Percentiles rank a stretch among this genome's conserved stretches.
These are phyloP conservation scores for Pestalotiopsis sp. DNA, from an alignment of 2,329 filamentous ascomycete species.

Conservation along the genomic window DNA sequence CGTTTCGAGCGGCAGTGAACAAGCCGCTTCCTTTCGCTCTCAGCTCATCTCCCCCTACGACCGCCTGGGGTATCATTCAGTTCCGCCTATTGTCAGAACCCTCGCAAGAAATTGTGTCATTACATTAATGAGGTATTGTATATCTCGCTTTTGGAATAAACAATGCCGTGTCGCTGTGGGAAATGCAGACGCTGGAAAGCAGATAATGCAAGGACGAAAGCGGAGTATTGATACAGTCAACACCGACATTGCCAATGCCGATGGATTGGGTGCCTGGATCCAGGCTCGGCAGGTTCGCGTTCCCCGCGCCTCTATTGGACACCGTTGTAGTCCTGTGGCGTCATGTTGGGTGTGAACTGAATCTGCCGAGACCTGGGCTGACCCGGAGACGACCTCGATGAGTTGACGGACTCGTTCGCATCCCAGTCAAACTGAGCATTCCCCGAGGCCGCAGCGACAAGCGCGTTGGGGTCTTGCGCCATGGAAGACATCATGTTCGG, in stretches of 20 bases:
- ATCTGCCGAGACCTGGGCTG: constrained; percentile 43
- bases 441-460: constrained; percentile 34
- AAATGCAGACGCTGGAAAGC: constrained; percentile 15
- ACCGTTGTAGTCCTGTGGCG: constrained; percentile 42
- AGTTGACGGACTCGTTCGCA: constrained; percentile 42
- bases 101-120: constrained; percentile 5
- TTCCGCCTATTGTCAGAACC: background rate
- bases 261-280: background rate
- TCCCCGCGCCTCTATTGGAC: constrained; percentile 21
- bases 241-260: background rate
- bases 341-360: constrained; percentile 49
- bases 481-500: constrained; percentile 43
- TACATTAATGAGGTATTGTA: constrained; percentile 12
- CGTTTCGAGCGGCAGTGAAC: background rate
- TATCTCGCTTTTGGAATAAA: constrained; percentile 8
- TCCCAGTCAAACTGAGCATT: constrained; percentile 57
- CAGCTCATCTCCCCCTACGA: background rate
- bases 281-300: background rate
- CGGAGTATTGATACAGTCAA: background rate
- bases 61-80: constrained; percentile 8
- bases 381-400: constrained; percentile 38
- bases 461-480: constrained; percentile 35
- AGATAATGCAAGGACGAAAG: constrained; percentile 7
- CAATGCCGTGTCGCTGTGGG: constrained; percentile 4
- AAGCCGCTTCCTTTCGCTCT: background rate